Base-by-base conservation (phyloP, 306 rosid species). In the Hylodesmum podocarpum region DNA sequence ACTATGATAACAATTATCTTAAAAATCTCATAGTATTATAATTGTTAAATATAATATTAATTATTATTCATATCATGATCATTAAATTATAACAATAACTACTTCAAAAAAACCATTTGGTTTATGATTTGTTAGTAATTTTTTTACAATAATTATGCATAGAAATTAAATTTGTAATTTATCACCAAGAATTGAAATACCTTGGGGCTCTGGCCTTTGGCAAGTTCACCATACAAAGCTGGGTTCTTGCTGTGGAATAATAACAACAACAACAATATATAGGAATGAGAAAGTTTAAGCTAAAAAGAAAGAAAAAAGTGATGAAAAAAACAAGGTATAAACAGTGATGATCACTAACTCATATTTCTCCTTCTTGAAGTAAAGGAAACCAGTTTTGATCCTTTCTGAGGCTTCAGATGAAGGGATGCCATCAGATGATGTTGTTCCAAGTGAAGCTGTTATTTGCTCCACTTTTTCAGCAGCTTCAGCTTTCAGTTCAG, bases 201-300 rank as follows among this genome's bases (percentile, higher is more conserved):
- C 97, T 81, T 85, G 82, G 99, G 99, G 75, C 89, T 81, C 75
- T 96, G 99, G 49, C 99, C 99, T 66, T 88, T 91, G 81, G 99
- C 92, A 63, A 96, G 98, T 81, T 96, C 98, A 19, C 86, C 86
- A 79, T 84, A 89, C 68, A 96, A 85, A 43, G 89, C 96, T 16
- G 99, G 98, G 34, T 83, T 92, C 65, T 73, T 86, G 78, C 99
- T 96, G 92, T 54, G 36, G 53, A 43, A 39, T 14, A 33, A 22
- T 21, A 47, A 40, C 3, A 14, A 15, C 3, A 44, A 46, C 4
- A 50, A 51, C n/a, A 0, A 8, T 19, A 37, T 31, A 31, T 19
- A 31, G 0, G 22, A 33, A 16, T 66, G 9, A 75, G 82, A 73
- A 80, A 73, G 46, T 43, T 37, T 70, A 59, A 47, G 81, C 53